Percentiles rank a stretch among this genome's conserved stretches.
Evolutionary conservation across 176 grass and related monocot species (phyloP).

Genomic region (Metroxylon sagu): DNA sequence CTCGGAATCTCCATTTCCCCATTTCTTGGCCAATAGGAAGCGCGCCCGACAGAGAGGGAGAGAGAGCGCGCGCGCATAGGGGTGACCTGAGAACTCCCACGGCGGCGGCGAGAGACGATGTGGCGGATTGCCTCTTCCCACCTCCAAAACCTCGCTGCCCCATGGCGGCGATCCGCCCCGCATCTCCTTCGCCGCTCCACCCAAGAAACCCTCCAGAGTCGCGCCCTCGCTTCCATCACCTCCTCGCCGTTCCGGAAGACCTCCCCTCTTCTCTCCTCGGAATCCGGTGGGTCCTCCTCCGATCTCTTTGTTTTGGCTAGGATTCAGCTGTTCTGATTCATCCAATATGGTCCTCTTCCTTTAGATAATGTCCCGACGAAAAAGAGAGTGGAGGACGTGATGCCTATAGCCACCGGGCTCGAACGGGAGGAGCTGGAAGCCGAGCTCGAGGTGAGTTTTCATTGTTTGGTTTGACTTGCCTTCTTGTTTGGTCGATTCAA

Average conservation of each 20-base stretch:
- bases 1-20: not conserved
- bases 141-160: slow-evolving; percentile 26
- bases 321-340: not conserved
- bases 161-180: no score
- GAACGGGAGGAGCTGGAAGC: slow-evolving; percentile 75
- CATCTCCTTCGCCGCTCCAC: no score
- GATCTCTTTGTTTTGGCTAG: slow-evolving; percentile 19
- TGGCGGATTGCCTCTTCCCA: slow-evolving; percentile 39
- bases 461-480: not conserved
- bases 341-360: slow-evolving; percentile 3
- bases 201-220: no score
- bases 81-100: slow-evolving; percentile 37
- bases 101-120: slow-evolving; percentile 30
- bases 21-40: not conserved
- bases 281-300: slow-evolving; percentile 34
- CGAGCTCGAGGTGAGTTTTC: slow-evolving; percentile 45
- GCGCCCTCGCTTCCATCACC: not conserved
- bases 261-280: slow-evolving; percentile 44
- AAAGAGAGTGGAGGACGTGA: slow-evolving; percentile 58
- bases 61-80: not conserved
- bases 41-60: no score
- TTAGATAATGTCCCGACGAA: slow-evolving; percentile 45
- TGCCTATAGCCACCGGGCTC: slow-evolving; percentile 76
- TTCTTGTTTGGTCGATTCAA: slow-evolving; percentile 5
- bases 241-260: slow-evolving; percentile 46